These are phyloP conservation scores for Saccharata proteae DNA, from an alignment of 2,329 filamentous ascomycete species.

Conservation along the genomic window DNA sequence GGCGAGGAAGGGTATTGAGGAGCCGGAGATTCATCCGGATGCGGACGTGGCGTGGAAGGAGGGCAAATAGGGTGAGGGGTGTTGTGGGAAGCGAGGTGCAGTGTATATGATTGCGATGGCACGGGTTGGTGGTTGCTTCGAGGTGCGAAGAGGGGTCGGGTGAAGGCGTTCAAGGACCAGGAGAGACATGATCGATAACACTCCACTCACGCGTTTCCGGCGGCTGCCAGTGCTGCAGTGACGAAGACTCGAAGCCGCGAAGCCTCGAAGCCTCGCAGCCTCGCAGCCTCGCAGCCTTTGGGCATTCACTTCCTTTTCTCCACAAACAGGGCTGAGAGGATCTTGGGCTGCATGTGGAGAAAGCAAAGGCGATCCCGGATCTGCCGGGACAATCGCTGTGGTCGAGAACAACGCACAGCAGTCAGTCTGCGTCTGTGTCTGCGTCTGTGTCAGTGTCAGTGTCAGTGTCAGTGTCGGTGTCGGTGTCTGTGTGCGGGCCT, in stretches of 20 bases:
- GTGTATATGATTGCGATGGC: neutral
- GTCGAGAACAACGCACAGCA: too few relatives aligned
- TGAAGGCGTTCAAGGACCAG: constrained; percentile 1
- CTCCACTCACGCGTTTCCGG: neutral
- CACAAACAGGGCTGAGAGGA: too few relatives aligned
- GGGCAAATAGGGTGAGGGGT: neutral
- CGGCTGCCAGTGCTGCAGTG: constrained; percentile 1
- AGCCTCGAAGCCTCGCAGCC: too few relatives aligned
- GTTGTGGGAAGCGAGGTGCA: neutral
- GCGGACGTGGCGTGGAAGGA: constrained; percentile 8
- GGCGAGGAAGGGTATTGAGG: constrained; percentile 40
- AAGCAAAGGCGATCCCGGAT: constrained; percentile 2
- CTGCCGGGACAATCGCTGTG: constrained; percentile 4
- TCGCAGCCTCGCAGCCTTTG: too few relatives aligned
- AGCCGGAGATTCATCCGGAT: constrained; percentile 30
- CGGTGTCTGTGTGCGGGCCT: too few relatives aligned
- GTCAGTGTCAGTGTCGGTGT: too few relatives aligned
- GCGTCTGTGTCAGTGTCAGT: too few relatives aligned
- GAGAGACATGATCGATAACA: constrained; percentile 1
- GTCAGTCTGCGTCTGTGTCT: too few relatives aligned
- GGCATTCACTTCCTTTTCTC: too few relatives aligned
- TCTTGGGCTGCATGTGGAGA: constrained; percentile 4
- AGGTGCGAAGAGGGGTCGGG: neutral
- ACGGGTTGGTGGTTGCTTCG: constrained; percentile 5
- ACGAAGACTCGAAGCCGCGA: constrained; percentile 1